A percentile compares a stretch with the other conserved stretches of the same genome.
Evolutionary conservation across 2,329 filamentous ascomycete species (phyloP).

Genomic region (Lachnellula hyalina): DNA sequence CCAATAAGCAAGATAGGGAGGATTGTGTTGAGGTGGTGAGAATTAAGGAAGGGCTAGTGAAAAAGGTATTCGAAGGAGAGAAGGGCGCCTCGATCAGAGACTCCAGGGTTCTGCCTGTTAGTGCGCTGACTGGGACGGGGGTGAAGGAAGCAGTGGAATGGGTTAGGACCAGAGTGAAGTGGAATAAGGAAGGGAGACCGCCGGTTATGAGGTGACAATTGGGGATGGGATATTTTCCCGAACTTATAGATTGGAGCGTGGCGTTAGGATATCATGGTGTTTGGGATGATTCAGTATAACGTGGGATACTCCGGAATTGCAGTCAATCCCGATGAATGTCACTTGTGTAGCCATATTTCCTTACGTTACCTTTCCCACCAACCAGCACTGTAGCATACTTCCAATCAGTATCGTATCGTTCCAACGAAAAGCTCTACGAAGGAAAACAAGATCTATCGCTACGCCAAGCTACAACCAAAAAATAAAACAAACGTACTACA

Average conservation of each 20-base stretch:
- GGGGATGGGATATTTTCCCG: not conserved
- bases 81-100: constrained; percentile 82
- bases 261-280: constrained; percentile 15
- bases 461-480: not conserved
- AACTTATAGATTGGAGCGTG: constrained; percentile 16
- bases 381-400: constrained; percentile 19
- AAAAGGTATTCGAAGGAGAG: constrained; percentile 92
- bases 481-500: not conserved
- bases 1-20: constrained; percentile 96
- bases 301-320: not conserved
- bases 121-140: constrained; percentile 80
- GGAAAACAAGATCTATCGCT: not conserved
- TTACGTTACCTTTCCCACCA: constrained; percentile 14
- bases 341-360: not conserved
- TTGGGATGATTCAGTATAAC: not conserved
- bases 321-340: not conserved
- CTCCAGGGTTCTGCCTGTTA: constrained; percentile 84
- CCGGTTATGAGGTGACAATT: constrained; percentile 76
- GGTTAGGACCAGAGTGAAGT: constrained; percentile 85
- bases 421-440: not conserved
- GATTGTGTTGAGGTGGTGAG: constrained; percentile 96
- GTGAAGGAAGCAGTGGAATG: constrained; percentile 96
- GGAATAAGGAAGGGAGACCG: constrained; percentile 91
- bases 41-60: constrained; percentile 94
- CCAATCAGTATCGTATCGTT: not conserved